Evolutionary conservation across 1,284 basidiomycete genomes (phyloP), one percentile per base, ranked within the genome.

Genomic region (Ceratobasidium sp.): DNA sequence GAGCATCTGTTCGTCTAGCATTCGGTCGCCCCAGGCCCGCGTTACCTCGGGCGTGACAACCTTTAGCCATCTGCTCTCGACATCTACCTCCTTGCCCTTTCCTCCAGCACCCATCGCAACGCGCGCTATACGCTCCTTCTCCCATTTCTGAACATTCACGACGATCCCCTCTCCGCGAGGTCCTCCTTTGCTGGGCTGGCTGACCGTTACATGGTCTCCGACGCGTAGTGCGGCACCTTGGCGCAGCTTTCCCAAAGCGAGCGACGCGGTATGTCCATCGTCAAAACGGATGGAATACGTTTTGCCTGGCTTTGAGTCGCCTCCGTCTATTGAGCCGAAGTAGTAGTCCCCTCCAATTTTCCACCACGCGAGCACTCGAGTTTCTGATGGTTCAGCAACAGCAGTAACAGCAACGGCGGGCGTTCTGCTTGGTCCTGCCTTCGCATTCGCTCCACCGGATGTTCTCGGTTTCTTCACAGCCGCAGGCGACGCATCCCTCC

Each of bases 331-430:
- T 31, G 82, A 83, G 11, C 90, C 92, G 4, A 89, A 80, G 79
- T 91, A 93, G 81, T 87, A 93, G 76, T 87, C 84, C 1, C 85
- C 86, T 73, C 89, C 87, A n/a, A n/a, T n/a, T 76, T 85, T 87
- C 90, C 90, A 93, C 11, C 90, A 79, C 1, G 90, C 92, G 77
- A 92, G 89, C 17, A 93, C 90, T 1, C 87, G 87, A 15, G 89
- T 87, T 47, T 80, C 79, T 31, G 64, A 64, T 17, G 78, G 47
- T 48, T 67, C 54, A 36, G 76, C 75, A 24, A 79, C 80, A 56
- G 33, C 50, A 45, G n/a, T n/a, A n/a, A n/a, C n/a, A n/a, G n/a
- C n/a, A n/a, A n/a, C n/a, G n/a, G 51, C 29, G 19, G 65, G 22
- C 11, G 41, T 56, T 19, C 41, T 33, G 8, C 33, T 60, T 3